phyloP scores from a whole-genome alignment of 495 filamentous ascomycete genomes.

The Aspergillus mulundensis region DNA sequence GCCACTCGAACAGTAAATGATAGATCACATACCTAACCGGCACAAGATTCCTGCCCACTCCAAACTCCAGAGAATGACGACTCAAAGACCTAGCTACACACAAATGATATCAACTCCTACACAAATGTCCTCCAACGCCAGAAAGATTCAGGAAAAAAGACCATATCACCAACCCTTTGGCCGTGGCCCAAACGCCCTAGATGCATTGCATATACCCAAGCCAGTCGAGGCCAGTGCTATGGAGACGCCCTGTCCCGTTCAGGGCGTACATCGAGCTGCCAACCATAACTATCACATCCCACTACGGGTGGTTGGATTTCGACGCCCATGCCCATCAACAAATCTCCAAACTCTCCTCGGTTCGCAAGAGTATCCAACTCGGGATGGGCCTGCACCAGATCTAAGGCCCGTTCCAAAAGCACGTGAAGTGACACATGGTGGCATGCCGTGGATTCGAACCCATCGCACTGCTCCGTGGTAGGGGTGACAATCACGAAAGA shows the following conservation, averaged over 20 bases:
- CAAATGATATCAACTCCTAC: background rate
- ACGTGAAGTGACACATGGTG: constrained; percentile 12
- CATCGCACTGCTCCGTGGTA: constrained; percentile 1
- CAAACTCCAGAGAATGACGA: background rate
- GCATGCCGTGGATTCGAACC: constrained; percentile 11
- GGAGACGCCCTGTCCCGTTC: background rate
- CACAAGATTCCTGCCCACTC: background rate
- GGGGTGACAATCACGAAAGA: constrained; percentile 13
- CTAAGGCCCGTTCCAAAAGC: constrained; percentile 13
- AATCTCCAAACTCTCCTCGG: constrained; percentile 14
- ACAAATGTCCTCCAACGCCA: constrained; percentile 1
- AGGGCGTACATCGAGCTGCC: background rate
- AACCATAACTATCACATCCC: constrained; percentile 5
- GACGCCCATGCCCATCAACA: constrained; percentile 15
- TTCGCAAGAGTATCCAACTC: constrained; percentile 18
- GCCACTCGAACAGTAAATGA: background rate
- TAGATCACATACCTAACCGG: background rate
- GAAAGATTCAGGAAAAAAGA: background rate
- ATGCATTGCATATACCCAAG: background rate
- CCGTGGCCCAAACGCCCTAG: constrained; percentile 4
- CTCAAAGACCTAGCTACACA: background rate
- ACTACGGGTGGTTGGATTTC: background rate
- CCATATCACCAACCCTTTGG: too few relatives aligned
- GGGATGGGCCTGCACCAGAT: constrained; percentile 13
- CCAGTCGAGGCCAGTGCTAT: constrained; percentile 9